phyloP scores from a whole-genome alignment of 371 early-diverging fungal genomes.

The Circinella minor region DNA sequence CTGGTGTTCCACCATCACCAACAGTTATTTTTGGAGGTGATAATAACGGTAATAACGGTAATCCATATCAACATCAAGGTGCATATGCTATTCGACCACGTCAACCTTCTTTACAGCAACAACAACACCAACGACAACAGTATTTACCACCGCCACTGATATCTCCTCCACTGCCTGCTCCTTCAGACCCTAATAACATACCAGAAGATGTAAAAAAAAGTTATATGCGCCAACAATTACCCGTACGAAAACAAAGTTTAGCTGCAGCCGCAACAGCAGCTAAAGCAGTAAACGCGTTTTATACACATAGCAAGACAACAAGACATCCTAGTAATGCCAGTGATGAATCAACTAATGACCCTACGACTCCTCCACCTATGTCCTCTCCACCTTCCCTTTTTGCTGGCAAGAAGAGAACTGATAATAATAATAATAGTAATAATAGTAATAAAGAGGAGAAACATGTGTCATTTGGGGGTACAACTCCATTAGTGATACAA shows the following conservation, averaged over 20 bases:
- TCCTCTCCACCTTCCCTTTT: conserved; percentile 9
- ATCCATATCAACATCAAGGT: conserved; percentile 23
- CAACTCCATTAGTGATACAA: background rate
- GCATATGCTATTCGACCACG: conserved; percentile 20
- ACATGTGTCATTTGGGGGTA: background rate
- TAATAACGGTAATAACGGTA: background rate
- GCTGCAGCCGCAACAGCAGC: conserved; percentile 30
- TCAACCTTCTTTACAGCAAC: background rate
- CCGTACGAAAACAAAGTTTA: conserved; percentile 47
- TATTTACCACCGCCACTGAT: background rate
- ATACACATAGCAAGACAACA: conserved; percentile 10
- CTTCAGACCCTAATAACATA: conserved; percentile 15
- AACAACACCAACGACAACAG: background rate
- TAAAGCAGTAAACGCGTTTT: conserved; percentile 11
- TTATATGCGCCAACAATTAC: conserved; percentile 44
- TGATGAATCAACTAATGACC: conserved; percentile 12
- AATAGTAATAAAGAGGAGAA: background rate
- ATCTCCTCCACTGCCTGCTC: conserved; percentile 3
- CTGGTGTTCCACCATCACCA: conserved; percentile 10
- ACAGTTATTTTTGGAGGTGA: conserved; percentile 19
- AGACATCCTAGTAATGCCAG: conserved; percentile 20
- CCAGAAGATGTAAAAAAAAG: conserved; percentile 38
- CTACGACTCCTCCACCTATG: conserved; percentile 6
- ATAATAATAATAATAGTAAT: background rate
- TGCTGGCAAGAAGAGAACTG: background rate